phyloP scores from a whole-genome alignment of 176 grass and related monocot genomes.

The Raddia guianensis region DNA sequence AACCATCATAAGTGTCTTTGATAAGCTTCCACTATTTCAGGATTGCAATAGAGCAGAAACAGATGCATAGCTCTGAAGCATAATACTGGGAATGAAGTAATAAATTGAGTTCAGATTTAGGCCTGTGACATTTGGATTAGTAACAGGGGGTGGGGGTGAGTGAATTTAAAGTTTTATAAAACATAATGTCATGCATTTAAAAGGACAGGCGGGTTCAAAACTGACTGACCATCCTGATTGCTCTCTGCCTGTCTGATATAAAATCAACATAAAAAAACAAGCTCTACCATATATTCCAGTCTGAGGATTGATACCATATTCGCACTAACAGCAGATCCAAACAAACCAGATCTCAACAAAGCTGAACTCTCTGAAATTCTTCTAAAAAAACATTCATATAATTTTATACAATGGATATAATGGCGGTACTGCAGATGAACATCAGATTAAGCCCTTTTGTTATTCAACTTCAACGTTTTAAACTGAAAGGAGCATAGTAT shows the following conservation, averaged over 20 bases:
- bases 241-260: background rate
- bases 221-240: background rate
- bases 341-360: background rate
- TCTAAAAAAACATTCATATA: background rate
- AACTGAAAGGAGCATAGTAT: constrained; percentile 15
- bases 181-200: constrained; percentile 10
- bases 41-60: constrained; percentile 30
- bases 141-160: background rate
- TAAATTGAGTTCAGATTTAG: background rate
- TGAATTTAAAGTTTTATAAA: constrained; percentile 27
- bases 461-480: constrained; percentile 33
- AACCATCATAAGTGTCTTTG: constrained; percentile 41
- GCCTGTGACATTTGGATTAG: background rate
- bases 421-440: background rate
- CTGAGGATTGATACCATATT: constrained; percentile 24
- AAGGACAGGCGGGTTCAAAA: background rate
- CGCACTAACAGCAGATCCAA: constrained; percentile 33
- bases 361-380: constrained; percentile 26
- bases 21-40: constrained; percentile 41
- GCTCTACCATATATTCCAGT: constrained; percentile 22
- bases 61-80: constrained; percentile 33
- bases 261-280: constrained; percentile 9
- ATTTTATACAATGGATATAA: background rate
- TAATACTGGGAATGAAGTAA: constrained; percentile 37
- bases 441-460: background rate